phyloP scores from a whole-genome alignment of 2,329 filamentous ascomycete genomes.

The Colletotrichum sp. region DNA sequence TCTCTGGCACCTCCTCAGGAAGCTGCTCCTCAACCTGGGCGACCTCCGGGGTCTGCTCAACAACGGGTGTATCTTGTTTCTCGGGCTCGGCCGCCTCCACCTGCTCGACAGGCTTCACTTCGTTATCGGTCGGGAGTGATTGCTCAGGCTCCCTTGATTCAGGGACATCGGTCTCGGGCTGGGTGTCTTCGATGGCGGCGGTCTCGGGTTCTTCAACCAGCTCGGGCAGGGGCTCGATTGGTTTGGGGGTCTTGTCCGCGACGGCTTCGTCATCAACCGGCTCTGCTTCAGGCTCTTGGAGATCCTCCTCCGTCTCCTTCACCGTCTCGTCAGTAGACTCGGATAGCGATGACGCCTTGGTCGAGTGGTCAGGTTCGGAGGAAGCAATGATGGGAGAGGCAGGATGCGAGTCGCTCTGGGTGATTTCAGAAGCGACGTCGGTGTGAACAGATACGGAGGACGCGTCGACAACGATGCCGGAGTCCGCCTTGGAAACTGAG shows the following conservation, averaged over 20 bases:
- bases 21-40: background rate
- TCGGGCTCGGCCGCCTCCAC: conserved; percentile 24
- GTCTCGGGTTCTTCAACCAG: background rate
- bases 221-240: background rate
- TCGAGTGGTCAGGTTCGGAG: conserved; percentile 64
- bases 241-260: conserved; percentile 23
- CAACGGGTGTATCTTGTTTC: conserved; percentile 15
- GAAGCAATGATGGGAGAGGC: conserved; percentile 57
- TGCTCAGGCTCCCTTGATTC: background rate
- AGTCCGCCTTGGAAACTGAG: conserved; percentile 55
- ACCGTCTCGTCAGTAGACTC: conserved; percentile 67
- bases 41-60: background rate
- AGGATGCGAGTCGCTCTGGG: conserved; percentile 62
- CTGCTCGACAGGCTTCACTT: conserved; percentile 25
- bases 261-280: background rate
- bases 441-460: conserved; percentile 43
- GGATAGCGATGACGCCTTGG: conserved; percentile 68
- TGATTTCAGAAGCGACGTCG: conserved; percentile 53
- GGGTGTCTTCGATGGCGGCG: background rate
- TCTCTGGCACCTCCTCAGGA: background rate
- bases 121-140: conserved; percentile 20
- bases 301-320: conserved; percentile 41
- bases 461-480: conserved; percentile 57
- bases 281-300: background rate
- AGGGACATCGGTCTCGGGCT: background rate